Percentiles rank a stretch among this genome's conserved stretches.
Evolutionary conservation across 352 stramenopile genomes (phyloP).

Genomic region (Pythium dissotocum): DNA sequence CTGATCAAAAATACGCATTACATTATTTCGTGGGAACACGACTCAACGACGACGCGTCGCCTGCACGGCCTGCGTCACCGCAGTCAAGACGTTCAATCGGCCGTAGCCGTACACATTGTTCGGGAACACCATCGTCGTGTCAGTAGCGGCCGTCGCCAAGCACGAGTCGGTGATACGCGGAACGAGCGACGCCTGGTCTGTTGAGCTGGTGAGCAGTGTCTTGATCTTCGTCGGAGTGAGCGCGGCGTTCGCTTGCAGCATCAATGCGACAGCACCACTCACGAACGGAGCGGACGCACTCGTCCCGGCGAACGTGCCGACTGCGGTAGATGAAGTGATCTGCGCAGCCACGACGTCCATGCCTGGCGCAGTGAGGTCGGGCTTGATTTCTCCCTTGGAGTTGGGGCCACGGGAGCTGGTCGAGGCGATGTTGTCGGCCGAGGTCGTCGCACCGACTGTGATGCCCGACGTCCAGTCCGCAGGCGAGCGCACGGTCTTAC

Average conservation of each 20-base stretch:
- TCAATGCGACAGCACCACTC: conserved; percentile 36
- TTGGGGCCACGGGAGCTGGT: conserved; percentile 44
- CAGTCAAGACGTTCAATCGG: conserved; percentile 42
- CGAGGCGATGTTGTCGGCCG: conserved; percentile 31
- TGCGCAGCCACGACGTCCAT: conserved; percentile 31
- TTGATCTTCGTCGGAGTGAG: conserved; percentile 32
- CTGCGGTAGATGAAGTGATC: conserved; percentile 13
- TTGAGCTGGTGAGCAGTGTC: conserved; percentile 20
- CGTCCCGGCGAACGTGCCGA: conserved; percentile 32
- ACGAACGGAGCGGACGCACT: conserved; percentile 46
- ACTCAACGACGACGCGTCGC: neutral
- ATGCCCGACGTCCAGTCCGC: conserved; percentile 40
- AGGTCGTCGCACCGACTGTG: conserved; percentile 48
- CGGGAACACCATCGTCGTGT: conserved; percentile 34
- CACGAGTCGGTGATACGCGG: conserved; percentile 20
- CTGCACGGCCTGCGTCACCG: conserved; percentile 15
- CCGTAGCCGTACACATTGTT: conserved; percentile 66
- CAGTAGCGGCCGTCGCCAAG: neutral
- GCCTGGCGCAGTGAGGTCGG: conserved; percentile 42
- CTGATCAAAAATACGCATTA: neutral
- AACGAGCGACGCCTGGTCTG: conserved; percentile 18
- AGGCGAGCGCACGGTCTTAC: conserved; percentile 39
- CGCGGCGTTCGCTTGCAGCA: conserved; percentile 38
- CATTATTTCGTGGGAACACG: neutral
- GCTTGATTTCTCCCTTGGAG: conserved; percentile 41